These are phyloP conservation scores for Cicer judaicum DNA, from an alignment of 306 rosid species.

Conservation along the genomic window DNA sequence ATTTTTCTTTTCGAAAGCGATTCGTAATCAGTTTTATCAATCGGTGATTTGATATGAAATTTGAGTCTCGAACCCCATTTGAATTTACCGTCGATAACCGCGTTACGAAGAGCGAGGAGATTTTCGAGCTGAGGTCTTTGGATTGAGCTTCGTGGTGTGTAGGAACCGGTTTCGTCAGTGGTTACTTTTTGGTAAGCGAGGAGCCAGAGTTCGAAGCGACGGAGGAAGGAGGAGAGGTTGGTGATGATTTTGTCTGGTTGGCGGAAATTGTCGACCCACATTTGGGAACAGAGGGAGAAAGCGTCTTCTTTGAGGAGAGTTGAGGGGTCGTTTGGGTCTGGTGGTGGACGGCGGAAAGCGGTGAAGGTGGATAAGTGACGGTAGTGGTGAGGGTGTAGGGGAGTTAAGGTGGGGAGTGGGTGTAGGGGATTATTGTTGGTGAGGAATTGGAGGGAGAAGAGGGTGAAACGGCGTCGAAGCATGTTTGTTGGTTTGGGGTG, in stretches of 20 bases:
- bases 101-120: conserved; percentile 80
- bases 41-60: conserved; percentile 69
- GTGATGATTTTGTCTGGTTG: conserved; percentile 65
- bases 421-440: conserved; percentile 34
- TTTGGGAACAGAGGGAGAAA: conserved; percentile 65
- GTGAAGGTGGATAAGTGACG: conserved; percentile 52
- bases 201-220: conserved; percentile 86
- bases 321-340: conserved; percentile 73
- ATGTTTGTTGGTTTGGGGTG: conserved; percentile 29
- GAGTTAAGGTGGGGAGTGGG: conserved; percentile 29
- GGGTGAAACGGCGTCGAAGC: conserved; percentile 68
- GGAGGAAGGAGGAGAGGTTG: conserved; percentile 68
- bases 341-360: conserved; percentile 52
- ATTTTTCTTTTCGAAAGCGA: conserved; percentile 83
- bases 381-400: conserved; percentile 44
- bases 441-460: conserved; percentile 54
- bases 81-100: conserved; percentile 79
- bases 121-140: conserved; percentile 66
- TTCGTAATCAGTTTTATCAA: conserved; percentile 72
- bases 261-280: conserved; percentile 88
- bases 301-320: conserved; percentile 74
- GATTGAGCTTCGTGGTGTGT: conserved; percentile 68
- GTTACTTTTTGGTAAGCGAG: conserved; percentile 86
- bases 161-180: conserved; percentile 85
- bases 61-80: conserved; percentile 86